phyloP scores from a whole-genome alignment of 1,284 basidiomycete genomes.

The Trametes versicolor region DNA sequence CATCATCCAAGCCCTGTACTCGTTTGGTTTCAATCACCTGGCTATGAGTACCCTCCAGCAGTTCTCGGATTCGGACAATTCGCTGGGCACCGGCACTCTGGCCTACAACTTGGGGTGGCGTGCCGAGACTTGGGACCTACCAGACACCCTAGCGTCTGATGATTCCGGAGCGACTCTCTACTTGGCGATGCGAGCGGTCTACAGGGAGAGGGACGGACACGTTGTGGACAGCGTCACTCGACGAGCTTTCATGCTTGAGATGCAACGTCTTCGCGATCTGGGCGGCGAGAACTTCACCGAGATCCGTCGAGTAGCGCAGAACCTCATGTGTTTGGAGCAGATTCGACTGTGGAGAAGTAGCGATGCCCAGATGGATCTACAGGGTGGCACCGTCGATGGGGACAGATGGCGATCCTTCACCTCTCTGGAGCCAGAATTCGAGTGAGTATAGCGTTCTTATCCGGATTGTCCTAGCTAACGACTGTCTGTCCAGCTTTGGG shows the following conservation, averaged over 20 bases:
- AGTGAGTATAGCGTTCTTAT: conserved; percentile 57
- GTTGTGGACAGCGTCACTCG: conserved; percentile 60
- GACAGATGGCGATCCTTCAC: conserved; percentile 55
- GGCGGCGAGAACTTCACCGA: conserved; percentile 83
- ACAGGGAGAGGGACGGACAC: conserved; percentile 72
- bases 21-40: conserved; percentile 88
- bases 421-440: conserved; percentile 64
- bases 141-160: conserved; percentile 59
- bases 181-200: conserved; percentile 78
- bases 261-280: conserved; percentile 70
- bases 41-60: conserved; percentile 71
- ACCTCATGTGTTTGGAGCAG: conserved; percentile 84
- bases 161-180: conserved; percentile 76
- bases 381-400: conserved; percentile 46
- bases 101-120: conserved; percentile 89
- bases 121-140: conserved; percentile 92
- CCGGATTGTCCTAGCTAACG: conserved; percentile 3
- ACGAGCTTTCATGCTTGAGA: conserved; percentile 64
- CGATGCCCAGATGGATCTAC: conserved; percentile 50
- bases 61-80: conserved; percentile 46
- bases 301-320: conserved; percentile 71
- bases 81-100: conserved; percentile 57
- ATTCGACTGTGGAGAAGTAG: conserved; percentile 65
- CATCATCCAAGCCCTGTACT: conserved; percentile 81
- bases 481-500: conserved; percentile 63